phyloP scores from a whole-genome alignment of 495 filamentous ascomycete genomes.

The Penicillium lividum region DNA sequence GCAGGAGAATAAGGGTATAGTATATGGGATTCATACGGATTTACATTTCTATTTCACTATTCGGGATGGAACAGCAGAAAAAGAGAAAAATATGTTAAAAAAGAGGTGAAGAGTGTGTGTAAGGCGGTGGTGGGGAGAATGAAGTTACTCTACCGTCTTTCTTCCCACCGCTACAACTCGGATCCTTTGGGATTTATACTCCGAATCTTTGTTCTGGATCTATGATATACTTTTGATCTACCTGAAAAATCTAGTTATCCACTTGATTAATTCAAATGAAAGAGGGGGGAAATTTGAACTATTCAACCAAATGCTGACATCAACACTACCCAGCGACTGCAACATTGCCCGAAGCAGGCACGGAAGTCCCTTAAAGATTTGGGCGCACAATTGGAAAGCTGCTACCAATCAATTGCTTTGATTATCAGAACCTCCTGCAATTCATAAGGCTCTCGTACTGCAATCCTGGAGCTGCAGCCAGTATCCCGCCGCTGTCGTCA shows the following conservation, averaged over 20 bases:
- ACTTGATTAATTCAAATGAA: neutral
- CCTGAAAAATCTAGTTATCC: neutral
- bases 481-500: constrained; percentile 31
- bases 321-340: constrained; percentile 28
- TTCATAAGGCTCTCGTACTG: neutral
- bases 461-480: constrained; percentile 12
- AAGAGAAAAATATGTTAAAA: constrained; percentile 8
- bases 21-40: no score
- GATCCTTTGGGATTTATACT: neutral
- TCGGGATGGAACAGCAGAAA: neutral
- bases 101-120: constrained; percentile 9
- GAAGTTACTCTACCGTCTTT: constrained; percentile 1
- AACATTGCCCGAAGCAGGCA: constrained; percentile 28
- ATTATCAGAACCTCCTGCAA: neutral
- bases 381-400: neutral
- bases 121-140: constrained; percentile 29
- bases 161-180: constrained; percentile 2
- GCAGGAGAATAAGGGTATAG: no score
- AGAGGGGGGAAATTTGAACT: neutral
- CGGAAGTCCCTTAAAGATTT: constrained; percentile 1
- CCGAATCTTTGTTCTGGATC: neutral
- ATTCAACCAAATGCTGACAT: constrained; percentile 25
- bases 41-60: no score
- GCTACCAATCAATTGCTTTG: constrained; percentile 2
- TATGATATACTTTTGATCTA: neutral